A percentile compares a stretch with the other conserved stretches of the same genome.
phyloP scores from a whole-genome alignment of 768 basidiomycete species.

The Pisolithus microcarpus region DNA sequence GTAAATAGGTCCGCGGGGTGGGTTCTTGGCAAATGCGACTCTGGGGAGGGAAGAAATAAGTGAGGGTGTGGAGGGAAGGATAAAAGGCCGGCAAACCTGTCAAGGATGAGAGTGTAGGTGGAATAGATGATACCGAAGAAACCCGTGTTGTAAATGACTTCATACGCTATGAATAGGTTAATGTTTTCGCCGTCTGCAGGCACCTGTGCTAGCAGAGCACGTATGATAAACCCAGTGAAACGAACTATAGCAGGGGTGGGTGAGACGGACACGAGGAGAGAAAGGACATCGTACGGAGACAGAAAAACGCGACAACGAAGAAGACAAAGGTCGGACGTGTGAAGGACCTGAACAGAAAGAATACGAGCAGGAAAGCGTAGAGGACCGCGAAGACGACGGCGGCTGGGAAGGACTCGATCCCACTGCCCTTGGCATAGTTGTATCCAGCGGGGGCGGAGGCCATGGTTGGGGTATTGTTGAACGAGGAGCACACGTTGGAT shows the following conservation, averaged over 20 bases:
- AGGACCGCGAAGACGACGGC: slow-evolving; percentile 22
- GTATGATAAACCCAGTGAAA: slow-evolving; percentile 13
- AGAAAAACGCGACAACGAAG: slow-evolving; percentile 21
- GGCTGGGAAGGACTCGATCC: slow-evolving; percentile 19
- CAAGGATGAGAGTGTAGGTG: slow-evolving; percentile 22
- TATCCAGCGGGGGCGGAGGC: background rate
- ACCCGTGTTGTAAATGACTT: slow-evolving; percentile 28
- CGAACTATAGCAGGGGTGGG: slow-evolving; percentile 5
- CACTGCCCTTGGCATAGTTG: slow-evolving; percentile 13
- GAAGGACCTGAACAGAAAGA: slow-evolving; percentile 10
- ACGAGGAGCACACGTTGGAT: background rate
- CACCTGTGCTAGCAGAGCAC: slow-evolving; percentile 11
- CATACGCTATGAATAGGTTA: slow-evolving; percentile 20
- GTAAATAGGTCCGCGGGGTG: slow-evolving; percentile 11
- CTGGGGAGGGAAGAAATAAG: background rate
- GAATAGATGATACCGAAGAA: slow-evolving; percentile 28
- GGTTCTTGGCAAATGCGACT: slow-evolving; percentile 9
- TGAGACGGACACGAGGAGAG: background rate
- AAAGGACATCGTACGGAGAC: slow-evolving; percentile 10
- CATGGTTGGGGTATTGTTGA: slow-evolving; percentile 3
- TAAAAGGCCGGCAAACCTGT: slow-evolving; percentile 18
- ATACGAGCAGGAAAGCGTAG: slow-evolving; percentile 16
- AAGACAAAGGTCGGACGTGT: slow-evolving; percentile 14
- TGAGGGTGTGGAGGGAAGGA: background rate
- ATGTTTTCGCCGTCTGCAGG: slow-evolving; percentile 15